These are phyloP conservation scores for Salmacisia buchloeana DNA, from an alignment of 1,284 basidiomycete species.

Conservation along the genomic window DNA sequence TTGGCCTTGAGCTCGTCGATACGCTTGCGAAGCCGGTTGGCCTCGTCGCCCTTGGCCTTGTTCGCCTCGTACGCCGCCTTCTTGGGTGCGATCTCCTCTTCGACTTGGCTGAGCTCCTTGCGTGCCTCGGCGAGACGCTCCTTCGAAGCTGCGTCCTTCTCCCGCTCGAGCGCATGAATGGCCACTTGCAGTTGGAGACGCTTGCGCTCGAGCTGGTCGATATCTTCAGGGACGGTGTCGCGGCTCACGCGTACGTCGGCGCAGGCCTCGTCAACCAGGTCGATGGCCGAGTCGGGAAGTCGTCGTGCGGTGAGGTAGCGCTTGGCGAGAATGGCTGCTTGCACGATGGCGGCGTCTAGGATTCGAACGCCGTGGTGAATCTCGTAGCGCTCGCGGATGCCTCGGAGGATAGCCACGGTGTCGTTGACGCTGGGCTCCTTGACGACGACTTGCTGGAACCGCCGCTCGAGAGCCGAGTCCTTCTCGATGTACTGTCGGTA, in stretches of 20 bases:
- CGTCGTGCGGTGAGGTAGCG: slow-evolving; percentile 66
- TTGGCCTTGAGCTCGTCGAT: slow-evolving; percentile 90
- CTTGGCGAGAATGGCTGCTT: slow-evolving; percentile 85
- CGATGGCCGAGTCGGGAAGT: slow-evolving; percentile 50
- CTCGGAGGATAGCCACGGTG: slow-evolving; percentile 86
- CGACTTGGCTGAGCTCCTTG: slow-evolving; percentile 76
- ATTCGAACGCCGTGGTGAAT: slow-evolving; percentile 64
- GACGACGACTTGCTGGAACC: slow-evolving; percentile 84
- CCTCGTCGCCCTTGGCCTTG: slow-evolving; percentile 77
- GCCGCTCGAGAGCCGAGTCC: slow-evolving; percentile 75
- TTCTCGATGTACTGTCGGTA: slow-evolving; percentile 95
- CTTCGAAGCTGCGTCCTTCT: slow-evolving; percentile 85
- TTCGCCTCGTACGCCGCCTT: slow-evolving; percentile 84
- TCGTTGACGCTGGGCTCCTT: slow-evolving; percentile 86
- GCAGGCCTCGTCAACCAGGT: slow-evolving; percentile 50
- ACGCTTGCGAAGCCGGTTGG: slow-evolving; percentile 70
- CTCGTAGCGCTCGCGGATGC: slow-evolving; percentile 72
- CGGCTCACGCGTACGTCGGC: slow-evolving; percentile 59
- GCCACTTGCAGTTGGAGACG: slow-evolving; percentile 93
- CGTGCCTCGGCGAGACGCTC: slow-evolving; percentile 73
- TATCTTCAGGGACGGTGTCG: slow-evolving; percentile 88
- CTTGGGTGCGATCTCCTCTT: slow-evolving; percentile 83
- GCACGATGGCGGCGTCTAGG: slow-evolving; percentile 79
- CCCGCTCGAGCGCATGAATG: slow-evolving; percentile 73
- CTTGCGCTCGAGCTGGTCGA: slow-evolving; percentile 86